phyloP scores from a whole-genome alignment of 1,139 yeast genomes.

The Geotrichum klebahnii region DNA sequence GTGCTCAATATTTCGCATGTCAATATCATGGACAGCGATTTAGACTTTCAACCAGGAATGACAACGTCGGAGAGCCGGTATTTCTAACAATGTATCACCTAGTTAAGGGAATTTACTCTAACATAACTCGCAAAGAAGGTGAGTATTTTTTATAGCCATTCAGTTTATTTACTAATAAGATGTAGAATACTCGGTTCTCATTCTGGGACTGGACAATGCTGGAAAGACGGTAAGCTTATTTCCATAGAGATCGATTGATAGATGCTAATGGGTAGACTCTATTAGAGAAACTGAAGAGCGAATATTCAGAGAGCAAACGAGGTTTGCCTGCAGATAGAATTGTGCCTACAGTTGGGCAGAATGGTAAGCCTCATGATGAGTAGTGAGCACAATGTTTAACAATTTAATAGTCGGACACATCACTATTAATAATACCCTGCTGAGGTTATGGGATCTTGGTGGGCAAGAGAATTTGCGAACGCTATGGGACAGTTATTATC shows the following conservation, averaged over 20 bases:
- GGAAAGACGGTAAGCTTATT: slow-evolving; percentile 62
- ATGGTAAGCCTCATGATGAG: slow-evolving; percentile 32
- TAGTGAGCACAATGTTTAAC: neutral
- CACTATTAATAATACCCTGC: slow-evolving; percentile 50
- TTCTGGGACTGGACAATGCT: slow-evolving; percentile 90
- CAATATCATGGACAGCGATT: neutral
- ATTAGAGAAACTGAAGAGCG: slow-evolving; percentile 56
- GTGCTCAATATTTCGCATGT: neutral
- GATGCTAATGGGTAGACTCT: slow-evolving; percentile 45
- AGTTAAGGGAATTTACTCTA: slow-evolving; percentile 55
- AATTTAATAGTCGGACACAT: slow-evolving; percentile 46
- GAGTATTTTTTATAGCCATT: slow-evolving; percentile 21
- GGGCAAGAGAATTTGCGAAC: slow-evolving; percentile 80
- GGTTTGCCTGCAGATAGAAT: slow-evolving; percentile 49
- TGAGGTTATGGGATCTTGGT: slow-evolving; percentile 94
- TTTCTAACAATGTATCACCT: slow-evolving; percentile 71
- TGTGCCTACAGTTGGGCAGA: slow-evolving; percentile 74
- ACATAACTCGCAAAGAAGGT: slow-evolving; percentile 55
- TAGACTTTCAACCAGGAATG: neutral
- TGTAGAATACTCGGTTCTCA: slow-evolving; percentile 64
- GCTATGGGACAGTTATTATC: slow-evolving; percentile 84
- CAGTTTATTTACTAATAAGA: slow-evolving; percentile 9
- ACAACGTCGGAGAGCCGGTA: no score
- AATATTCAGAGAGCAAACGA: slow-evolving; percentile 43
- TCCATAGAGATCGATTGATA: neutral